Percentiles rank a stretch among this genome's conserved stretches.
Conservation (phyloP, 2,329 filamentous ascomycete genomes). For the Cryphonectria radicalis region DNA sequence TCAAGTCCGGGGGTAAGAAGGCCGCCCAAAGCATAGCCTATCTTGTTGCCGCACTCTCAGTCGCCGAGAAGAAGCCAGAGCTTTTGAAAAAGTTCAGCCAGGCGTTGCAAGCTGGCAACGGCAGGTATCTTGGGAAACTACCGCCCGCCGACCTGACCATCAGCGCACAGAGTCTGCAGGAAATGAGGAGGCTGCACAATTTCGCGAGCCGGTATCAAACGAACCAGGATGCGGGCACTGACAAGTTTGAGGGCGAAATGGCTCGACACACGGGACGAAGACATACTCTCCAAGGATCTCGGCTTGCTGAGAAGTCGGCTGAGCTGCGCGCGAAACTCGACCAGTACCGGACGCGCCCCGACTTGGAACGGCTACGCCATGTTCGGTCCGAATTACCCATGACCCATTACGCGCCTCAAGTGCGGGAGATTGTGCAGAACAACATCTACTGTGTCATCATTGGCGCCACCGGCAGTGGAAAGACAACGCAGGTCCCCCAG, state of each 20-base stretch:
- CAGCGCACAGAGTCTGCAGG: background rate
- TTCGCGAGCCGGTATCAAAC: background rate
- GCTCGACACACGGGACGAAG: background rate
- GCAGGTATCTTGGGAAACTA: conserved; percentile 8
- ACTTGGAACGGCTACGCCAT: conserved; percentile 11
- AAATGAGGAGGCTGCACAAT: background rate
- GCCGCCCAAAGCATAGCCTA: background rate
- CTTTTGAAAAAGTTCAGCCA: conserved; percentile 1
- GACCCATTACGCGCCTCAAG: conserved; percentile 16
- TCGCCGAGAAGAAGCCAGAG: conserved; percentile 4
- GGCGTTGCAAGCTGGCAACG: conserved; percentile 8
- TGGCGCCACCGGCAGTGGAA: conserved; percentile 27
- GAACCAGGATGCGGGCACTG: background rate
- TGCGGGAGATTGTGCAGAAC: conserved; percentile 19
- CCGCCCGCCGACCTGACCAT: background rate
- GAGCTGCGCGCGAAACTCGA: background rate
- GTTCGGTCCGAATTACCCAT: conserved; percentile 22
- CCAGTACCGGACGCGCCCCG: background rate
- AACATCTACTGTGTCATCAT: conserved; percentile 27
- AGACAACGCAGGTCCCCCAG: conserved; percentile 51
- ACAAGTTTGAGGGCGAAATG: background rate
- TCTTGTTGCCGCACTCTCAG: conserved; percentile 8
- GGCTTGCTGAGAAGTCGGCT: conserved; percentile 10
- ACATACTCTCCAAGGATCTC: background rate
- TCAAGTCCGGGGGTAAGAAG: background rate